Conservation (phyloP, 345 rosid species). For the Eucalyptus erythrocorys region DNA sequence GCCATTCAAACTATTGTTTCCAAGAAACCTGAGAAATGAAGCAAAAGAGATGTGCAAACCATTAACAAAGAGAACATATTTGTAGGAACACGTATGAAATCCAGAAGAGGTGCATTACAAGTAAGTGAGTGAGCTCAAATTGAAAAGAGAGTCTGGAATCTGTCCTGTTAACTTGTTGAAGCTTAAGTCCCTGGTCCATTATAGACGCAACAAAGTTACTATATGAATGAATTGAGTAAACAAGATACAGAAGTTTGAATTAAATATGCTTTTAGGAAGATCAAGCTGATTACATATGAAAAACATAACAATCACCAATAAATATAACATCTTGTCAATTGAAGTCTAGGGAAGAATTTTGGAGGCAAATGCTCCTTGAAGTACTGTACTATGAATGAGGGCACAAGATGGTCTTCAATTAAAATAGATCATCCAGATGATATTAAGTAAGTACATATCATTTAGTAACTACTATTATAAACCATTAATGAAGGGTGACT, state of each 20-base stretch:
- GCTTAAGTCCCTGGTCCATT: slow-evolving; percentile 42
- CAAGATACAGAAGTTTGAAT: not conserved
- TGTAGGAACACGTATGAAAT: not conserved
- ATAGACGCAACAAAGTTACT: not conserved
- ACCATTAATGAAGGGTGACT: not conserved
- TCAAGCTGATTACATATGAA: not conserved
- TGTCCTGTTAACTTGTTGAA: not conserved
- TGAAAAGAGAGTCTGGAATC: slow-evolving; percentile 34
- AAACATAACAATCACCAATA: not conserved
- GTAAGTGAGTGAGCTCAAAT: slow-evolving; percentile 20
- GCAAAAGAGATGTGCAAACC: not conserved
- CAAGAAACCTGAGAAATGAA: slow-evolving; percentile 12
- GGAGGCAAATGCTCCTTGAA: not conserved
- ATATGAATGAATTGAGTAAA: not conserved
- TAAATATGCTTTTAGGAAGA: not conserved
- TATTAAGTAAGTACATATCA: not conserved
- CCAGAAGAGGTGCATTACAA: slow-evolving; percentile 31
- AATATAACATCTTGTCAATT: not conserved
- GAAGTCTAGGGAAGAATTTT: not conserved
- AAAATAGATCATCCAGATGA: not conserved
- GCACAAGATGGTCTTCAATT: not conserved
- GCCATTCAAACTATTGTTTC: slow-evolving; percentile 43
- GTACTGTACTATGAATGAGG: not conserved
- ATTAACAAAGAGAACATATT: not conserved
- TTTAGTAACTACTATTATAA: not conserved